Conservation (phyloP, 495 filamentous ascomycete species). For the Clohesyomyces aquaticus region DNA sequence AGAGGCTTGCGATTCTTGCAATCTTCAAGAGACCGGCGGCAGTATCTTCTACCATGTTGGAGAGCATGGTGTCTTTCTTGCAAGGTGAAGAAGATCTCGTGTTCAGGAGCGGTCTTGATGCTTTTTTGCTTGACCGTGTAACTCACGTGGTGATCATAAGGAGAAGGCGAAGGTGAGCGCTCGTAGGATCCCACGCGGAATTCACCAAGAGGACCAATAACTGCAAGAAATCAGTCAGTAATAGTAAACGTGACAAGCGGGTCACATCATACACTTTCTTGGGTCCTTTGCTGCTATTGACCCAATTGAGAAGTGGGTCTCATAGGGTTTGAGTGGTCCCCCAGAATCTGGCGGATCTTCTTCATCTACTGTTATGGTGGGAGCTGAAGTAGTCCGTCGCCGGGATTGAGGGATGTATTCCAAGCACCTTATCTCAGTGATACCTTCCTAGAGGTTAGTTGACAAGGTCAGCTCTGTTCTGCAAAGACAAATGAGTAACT, state of each 20-base stretch:
- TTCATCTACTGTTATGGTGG: slow-evolving; percentile 6
- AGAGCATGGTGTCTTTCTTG: slow-evolving; percentile 21
- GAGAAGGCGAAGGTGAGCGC: not conserved
- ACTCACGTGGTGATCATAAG: slow-evolving; percentile 16
- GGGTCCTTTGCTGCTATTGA: slow-evolving; percentile 13
- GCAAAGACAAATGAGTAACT: too few relatives aligned
- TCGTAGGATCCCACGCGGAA: slow-evolving; percentile 12
- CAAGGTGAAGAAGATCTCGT: slow-evolving; percentile 26
- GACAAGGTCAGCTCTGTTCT: too few relatives aligned
- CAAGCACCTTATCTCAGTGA: slow-evolving; percentile 30
- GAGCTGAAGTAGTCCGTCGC: not conserved
- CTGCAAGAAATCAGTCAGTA: not conserved
- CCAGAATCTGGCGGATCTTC: not conserved
- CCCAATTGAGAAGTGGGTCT: slow-evolving; percentile 25
- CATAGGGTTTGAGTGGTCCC: not conserved
- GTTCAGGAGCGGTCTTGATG: slow-evolving; percentile 17
- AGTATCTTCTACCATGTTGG: slow-evolving; percentile 13
- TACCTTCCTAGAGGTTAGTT: slow-evolving; percentile 11
- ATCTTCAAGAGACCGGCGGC: slow-evolving; percentile 19
- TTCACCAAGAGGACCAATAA: slow-evolving; percentile 20
- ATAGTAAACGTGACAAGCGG: not conserved
- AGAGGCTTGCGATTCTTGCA: slow-evolving; percentile 7
- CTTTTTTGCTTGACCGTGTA: slow-evolving; percentile 4
- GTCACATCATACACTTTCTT: slow-evolving; percentile 3
- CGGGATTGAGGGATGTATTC: slow-evolving; percentile 10